A percentile compares a stretch with the other conserved stretches of the same genome.
Evolutionary conservation across 129 eudicot species (phyloP).

Genomic region (Gnaphalium uliginosum): DNA sequence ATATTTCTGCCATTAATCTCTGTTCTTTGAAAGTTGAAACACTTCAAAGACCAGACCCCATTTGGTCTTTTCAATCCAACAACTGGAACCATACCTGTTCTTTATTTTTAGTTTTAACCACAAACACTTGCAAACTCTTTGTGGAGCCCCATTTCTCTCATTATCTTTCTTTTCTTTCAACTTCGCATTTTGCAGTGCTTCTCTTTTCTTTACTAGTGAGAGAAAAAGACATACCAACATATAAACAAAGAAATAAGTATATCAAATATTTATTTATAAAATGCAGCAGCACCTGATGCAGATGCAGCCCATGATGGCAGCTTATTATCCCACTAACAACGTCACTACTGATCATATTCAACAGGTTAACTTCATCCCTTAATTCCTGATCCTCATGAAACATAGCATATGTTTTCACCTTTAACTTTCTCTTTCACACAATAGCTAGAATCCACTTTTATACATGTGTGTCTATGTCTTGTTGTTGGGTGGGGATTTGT

Average conservation of each 20-base stretch:
- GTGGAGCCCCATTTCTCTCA: constrained; percentile 28
- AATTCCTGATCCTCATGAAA: constrained; percentile 11
- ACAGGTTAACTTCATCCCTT: constrained; percentile 51
- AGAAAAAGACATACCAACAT: constrained; percentile 13
- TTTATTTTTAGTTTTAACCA: constrained; percentile 22
- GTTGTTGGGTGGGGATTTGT: constrained; percentile 24
- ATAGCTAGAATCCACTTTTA: constrained; percentile 20
- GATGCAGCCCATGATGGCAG: constrained; percentile 99
- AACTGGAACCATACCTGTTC: constrained; percentile 28
- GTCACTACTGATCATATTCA: constrained; percentile 99
- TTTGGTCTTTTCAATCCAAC: constrained; percentile 22
- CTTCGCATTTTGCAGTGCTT: constrained; percentile 22
- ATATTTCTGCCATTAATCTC: constrained; percentile 31
- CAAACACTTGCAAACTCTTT: constrained; percentile 11
- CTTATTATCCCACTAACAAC: constrained; percentile 93
- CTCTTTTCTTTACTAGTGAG: constrained; percentile 27
- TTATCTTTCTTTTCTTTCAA: not conserved
- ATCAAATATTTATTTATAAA: constrained; percentile 20
- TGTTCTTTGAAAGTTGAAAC: constrained; percentile 17
- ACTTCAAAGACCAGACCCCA: constrained; percentile 28
- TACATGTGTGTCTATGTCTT: constrained; percentile 12
- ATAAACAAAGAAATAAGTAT: constrained; percentile 10
- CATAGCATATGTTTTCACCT: constrained; percentile 17
- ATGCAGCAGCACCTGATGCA: constrained; percentile 99
- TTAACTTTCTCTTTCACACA: constrained; percentile 26